Percentiles rank a stretch among this genome's conserved stretches.
These are phyloP conservation scores for Cadophora malorum DNA, from an alignment of 2,329 filamentous ascomycete species.

Conservation along the genomic window DNA sequence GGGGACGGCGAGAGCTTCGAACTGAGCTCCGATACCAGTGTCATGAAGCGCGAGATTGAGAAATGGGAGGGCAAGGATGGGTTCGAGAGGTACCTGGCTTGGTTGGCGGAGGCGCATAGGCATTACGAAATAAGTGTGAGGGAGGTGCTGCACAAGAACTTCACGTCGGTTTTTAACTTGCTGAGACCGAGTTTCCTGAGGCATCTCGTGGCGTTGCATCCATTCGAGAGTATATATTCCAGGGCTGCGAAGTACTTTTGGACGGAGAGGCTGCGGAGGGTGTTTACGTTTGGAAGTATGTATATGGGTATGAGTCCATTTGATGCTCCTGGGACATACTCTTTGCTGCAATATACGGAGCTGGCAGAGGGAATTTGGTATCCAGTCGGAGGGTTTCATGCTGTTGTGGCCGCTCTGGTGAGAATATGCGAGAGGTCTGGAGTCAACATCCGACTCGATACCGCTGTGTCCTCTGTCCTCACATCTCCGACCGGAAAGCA, in stretches of 20 bases:
- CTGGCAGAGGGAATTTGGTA: conserved; percentile 80
- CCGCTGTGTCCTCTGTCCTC: conserved; percentile 62
- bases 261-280: conserved; percentile 70
- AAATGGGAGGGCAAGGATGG: conserved; percentile 75
- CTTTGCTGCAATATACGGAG: conserved; percentile 76
- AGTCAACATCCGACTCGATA: conserved; percentile 66
- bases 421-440: conserved; percentile 66
- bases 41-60: conserved; percentile 75
- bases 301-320: conserved; percentile 85
- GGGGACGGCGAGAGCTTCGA: conserved; percentile 68
- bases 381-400: conserved; percentile 73
- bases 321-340: conserved; percentile 77
- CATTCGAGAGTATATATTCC: conserved; percentile 73
- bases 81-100: conserved; percentile 71
- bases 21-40: conserved; percentile 70
- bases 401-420: conserved; percentile 67
- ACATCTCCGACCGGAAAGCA: conserved; percentile 57
- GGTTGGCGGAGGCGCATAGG: conserved; percentile 68
- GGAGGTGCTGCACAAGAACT: conserved; percentile 72
- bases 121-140: conserved; percentile 73
- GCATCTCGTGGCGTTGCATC: conserved; percentile 67
- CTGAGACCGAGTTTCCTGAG: conserved; percentile 62
- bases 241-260: conserved; percentile 71
- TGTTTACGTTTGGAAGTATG: conserved; percentile 82
- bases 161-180: conserved; percentile 64